Evolutionary conservation across 495 filamentous ascomycete genomes (phyloP), one percentile per base, ranked within the genome.

Genomic region (Neurospora tetrasperma): DNA sequence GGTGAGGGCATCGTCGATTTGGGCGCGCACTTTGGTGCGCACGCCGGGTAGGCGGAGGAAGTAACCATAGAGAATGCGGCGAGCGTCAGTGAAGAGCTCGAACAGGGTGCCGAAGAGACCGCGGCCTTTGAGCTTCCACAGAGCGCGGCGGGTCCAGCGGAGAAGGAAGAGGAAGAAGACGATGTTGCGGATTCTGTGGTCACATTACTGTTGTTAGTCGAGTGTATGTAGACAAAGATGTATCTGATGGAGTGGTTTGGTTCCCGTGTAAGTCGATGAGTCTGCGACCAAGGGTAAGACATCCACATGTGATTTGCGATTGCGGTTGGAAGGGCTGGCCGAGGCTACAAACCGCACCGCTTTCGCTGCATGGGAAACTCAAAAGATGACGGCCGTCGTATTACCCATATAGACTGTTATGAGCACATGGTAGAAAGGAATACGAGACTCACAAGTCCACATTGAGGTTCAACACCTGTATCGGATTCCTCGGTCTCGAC

Each of bases 131-230:
- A 99, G 85, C 73, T 94, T 92, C 79, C 93, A 89, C 73, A 92
- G 89, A 42, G 87, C 87, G 80, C 92, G 94, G 74, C 94, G 91
- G 14, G 90, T 90, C 86, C 94, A 94, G 76, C 95, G 89, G 43
- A 98, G 84, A 48, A 98, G 80, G 84, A 98, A 98, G 73, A 96
- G 88, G 78, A 94, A 86, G 81, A 99, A 97, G 59, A 98, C 82
- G 59, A 97, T 86, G 79, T 98, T 98, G 48, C 92, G 92, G 71
- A 97, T 75, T 62, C 94, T 96, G 76, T 7, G 42, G 42, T 27
- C 42, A 43, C 70, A 46, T 70, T 54, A 62, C 48, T 31, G 72
- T 75, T 46, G 73, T 70, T 48, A 75, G 77, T 62, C 27, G 59
- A 40, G 75, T 69, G 44, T 73, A 20, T 69, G 44, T 73, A 20